Evolutionary conservation across 1,284 basidiomycete species (phyloP).

Genomic region (Moesziomyces sp.): DNA sequence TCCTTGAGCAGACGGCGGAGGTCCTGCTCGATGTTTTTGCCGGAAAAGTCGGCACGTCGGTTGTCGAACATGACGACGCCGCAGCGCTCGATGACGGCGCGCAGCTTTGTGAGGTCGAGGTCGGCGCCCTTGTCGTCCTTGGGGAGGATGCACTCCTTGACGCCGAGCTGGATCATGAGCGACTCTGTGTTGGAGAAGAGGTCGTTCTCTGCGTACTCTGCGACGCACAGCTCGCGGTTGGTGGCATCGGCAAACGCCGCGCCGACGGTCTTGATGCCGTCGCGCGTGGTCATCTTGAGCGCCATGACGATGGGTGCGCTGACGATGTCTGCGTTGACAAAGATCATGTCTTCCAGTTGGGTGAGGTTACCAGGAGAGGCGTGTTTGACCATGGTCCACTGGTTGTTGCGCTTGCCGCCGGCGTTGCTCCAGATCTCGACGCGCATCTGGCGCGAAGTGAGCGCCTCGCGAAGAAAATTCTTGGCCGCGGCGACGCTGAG

Average conservation of each 20-base stretch:
- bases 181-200: conserved; percentile 97
- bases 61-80: conserved; percentile 89
- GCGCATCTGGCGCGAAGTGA: conserved; percentile 88
- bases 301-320: conserved; percentile 91
- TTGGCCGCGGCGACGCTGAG: conserved; percentile 85
- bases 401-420: conserved; percentile 77
- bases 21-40: conserved; percentile 85
- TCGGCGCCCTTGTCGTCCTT: conserved; percentile 74
- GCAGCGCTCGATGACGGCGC: conserved; percentile 79
- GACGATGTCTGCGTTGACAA: conserved; percentile 82
- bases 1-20: conserved; percentile 77
- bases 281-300: conserved; percentile 78
- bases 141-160: conserved; percentile 85
- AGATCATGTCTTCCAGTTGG: conserved; percentile 91
- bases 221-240: conserved; percentile 73
- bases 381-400: conserved; percentile 78
- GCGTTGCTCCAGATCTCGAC: conserved; percentile 80
- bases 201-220: conserved; percentile 94
- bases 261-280: conserved; percentile 71
- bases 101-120: conserved; percentile 75
- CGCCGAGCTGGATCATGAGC: conserved; percentile 92
- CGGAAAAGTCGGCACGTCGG: conserved; percentile 81
- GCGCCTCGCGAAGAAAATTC: conserved; percentile 84
- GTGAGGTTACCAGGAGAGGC: conserved; percentile 95
- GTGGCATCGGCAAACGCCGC: conserved; percentile 73